Evolutionary conservation across 371 early-diverging fungal genomes (phyloP), one percentile per base, ranked within the genome.

Genomic region (Mycotypha africana): DNA sequence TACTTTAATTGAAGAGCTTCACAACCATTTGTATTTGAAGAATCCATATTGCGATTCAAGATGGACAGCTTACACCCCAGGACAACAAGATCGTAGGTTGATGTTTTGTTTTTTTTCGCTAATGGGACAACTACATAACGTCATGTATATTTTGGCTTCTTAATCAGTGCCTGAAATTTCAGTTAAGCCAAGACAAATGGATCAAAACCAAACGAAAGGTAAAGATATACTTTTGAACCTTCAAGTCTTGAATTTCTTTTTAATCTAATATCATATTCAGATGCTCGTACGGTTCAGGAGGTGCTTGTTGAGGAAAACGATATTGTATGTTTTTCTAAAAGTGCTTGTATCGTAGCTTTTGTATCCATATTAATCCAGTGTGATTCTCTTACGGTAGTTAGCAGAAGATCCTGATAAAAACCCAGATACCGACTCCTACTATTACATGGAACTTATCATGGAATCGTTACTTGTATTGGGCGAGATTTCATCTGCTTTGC

Each of bases 21-120:
- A 94, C 49, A 91, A 84, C 53, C 94, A 95, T 62, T 49, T 95
- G 3, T 97, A 97, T 65, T 66, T 97, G 7, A 95, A 94, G 56
- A 93, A 84, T 44, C 67, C 78, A 1, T 78, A 76, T 37, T 74
- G 81, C 33, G 82, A 79, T 54, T 81, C 78, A 55, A 66, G 76
- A 42, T 83, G 81, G 81, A 42, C 71, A 3, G 62, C 62, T 24
- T 81, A 79, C 60, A 70, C 70, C 17, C 71, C 69, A 32, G 77
- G 74, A 25, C 84, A 84, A 47, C 71, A 75, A 47, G 49, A 67
- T 45, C 65, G 82, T 80, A 74, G 51, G 76, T 53, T 2, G 9
- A 2, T 6, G 33, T 20, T 2, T 19, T 30, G 3, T 5, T 24
- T 36, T 2, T 2, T 4, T 14, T 5, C 11, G 12, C 2, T 14